These are phyloP conservation scores for Lentithecium fluviatile DNA, from an alignment of 495 filamentous ascomycete species.

Conservation along the genomic window DNA sequence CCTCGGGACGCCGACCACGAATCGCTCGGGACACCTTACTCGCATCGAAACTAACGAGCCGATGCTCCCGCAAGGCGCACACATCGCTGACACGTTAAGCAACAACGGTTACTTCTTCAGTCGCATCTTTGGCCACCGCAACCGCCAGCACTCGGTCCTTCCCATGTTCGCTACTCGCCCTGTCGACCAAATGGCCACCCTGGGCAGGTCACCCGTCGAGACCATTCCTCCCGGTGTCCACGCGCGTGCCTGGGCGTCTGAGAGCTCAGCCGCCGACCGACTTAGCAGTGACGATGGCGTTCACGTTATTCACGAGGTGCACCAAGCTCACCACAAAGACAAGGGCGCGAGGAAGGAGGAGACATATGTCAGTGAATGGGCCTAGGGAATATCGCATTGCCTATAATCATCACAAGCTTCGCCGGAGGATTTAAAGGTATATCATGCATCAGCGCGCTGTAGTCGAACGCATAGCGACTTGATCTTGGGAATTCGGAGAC, in stretches of 20 bases:
- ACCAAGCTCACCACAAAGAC: conserved; percentile 7
- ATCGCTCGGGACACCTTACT: not conserved
- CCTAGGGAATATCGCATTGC: not conserved
- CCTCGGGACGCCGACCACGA: not conserved
- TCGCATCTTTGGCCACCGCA: conserved; percentile 5
- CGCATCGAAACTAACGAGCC: conserved; percentile 8
- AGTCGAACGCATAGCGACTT: too few relatives aligned
- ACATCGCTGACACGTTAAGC: not conserved
- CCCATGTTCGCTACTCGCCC: conserved; percentile 3
- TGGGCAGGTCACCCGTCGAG: conserved; percentile 6
- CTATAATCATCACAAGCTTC: too few relatives aligned
- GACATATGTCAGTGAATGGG: not conserved
- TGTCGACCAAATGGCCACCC: not conserved
- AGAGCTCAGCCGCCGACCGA: not conserved
- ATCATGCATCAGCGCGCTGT: too few relatives aligned
- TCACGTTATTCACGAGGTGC: conserved; percentile 21
- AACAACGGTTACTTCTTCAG: not conserved
- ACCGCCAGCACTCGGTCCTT: not conserved
- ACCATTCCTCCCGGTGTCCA: not conserved
- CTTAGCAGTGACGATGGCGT: not conserved
- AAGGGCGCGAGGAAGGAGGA: not conserved
- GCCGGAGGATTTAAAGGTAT: too few relatives aligned
- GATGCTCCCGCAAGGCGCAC: not conserved
- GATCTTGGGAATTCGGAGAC: too few relatives aligned
- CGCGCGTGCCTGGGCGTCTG: conserved; percentile 15